phyloP scores from a whole-genome alignment of 495 filamentous ascomycete species.

The Podospora fimiseda region DNA sequence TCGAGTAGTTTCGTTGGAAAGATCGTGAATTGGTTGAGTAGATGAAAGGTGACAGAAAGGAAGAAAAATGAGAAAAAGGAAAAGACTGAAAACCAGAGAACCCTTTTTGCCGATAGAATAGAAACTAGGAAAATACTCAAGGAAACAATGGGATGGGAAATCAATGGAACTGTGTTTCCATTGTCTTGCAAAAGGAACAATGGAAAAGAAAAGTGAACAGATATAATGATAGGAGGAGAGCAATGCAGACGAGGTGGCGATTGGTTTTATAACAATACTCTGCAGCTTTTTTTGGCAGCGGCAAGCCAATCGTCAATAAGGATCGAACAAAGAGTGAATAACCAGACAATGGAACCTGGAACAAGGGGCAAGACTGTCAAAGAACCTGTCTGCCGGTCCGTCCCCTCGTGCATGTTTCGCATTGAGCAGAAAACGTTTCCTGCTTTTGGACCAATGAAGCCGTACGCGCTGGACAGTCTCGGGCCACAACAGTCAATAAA shows the following conservation, averaged over 20 bases:
- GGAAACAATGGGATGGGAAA: slow-evolving; percentile 9
- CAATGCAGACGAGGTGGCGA: neutral
- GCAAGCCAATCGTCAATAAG: neutral
- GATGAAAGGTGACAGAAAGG: neutral
- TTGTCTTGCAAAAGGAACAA: slow-evolving; percentile 12
- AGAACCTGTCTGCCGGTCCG: slow-evolving; percentile 19
- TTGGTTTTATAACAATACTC: slow-evolving; percentile 1
- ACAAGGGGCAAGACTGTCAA: slow-evolving; percentile 11
- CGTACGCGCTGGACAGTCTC: slow-evolving; percentile 21
- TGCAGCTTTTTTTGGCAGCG: neutral
- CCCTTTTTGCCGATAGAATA: neutral
- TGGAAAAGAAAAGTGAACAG: slow-evolving; percentile 2
- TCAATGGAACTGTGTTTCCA: slow-evolving; percentile 15
- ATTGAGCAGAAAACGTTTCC: slow-evolving; percentile 24
- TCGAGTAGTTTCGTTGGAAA: slow-evolving; percentile 3
- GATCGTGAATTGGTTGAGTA: neutral
- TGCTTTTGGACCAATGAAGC: slow-evolving; percentile 29
- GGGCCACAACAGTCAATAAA: slow-evolving; percentile 1
- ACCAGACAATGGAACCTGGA: slow-evolving; percentile 1
- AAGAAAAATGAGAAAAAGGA: neutral
- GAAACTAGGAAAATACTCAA: slow-evolving; percentile 3
- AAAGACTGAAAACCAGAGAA: neutral
- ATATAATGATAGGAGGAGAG: slow-evolving; percentile 9
- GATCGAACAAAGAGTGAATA: neutral
- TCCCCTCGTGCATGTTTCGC: slow-evolving; percentile 28